These are phyloP conservation scores for Cynara cardunculus DNA, from an alignment of 129 eudicot species.

Conservation along the genomic window DNA sequence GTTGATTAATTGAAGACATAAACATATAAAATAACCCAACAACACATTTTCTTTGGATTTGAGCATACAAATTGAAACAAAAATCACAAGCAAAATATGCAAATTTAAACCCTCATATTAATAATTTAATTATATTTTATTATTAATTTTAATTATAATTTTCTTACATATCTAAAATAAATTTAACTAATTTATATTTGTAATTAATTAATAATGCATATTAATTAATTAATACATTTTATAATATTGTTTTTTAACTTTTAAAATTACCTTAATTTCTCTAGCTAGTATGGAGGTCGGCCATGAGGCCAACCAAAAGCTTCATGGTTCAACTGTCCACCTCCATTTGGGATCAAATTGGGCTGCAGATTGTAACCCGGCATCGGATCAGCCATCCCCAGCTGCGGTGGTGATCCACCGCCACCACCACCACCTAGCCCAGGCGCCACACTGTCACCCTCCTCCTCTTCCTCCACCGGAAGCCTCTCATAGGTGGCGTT, in stretches of 20 bases:
- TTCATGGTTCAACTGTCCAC: constrained; percentile 57
- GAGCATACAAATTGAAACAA: neutral
- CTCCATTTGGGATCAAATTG: constrained; percentile 39
- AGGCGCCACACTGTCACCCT: constrained; percentile 29
- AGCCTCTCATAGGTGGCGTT: constrained; percentile 52
- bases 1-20: neutral
- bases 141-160: neutral
- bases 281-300: constrained; percentile 47
- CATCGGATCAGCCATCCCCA: constrained; percentile 33
- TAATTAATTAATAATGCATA: constrained; percentile 7
- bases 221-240: neutral
- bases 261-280: constrained; percentile 4
- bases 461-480: constrained; percentile 53
- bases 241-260: neutral
- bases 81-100: neutral
- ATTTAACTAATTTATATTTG: constrained; percentile 2
- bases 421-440: constrained; percentile 21
- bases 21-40: neutral
- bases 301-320: constrained; percentile 59
- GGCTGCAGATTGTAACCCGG: constrained; percentile 37
- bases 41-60: neutral
- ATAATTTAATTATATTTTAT: too few relatives aligned
- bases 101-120: neutral
- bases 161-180: constrained; percentile 10
- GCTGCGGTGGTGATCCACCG: constrained; percentile 32